Evolutionary conservation across 805 yeast genomes (phyloP).

Genomic region (Candida verbasci): DNA sequence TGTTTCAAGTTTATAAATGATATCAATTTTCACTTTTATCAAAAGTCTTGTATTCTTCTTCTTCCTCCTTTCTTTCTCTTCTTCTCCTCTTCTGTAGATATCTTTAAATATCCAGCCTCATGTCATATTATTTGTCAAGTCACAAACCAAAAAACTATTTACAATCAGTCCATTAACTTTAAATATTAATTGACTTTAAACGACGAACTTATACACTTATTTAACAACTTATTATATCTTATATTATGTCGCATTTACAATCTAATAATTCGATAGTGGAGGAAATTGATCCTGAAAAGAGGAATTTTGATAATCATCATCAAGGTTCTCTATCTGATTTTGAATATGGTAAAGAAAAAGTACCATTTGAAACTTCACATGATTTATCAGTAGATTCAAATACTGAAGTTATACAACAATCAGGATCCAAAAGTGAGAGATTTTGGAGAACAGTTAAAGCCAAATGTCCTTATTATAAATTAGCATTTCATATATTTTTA

Average conservation of each 20-base stretch:
- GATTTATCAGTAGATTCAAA: slow-evolving; percentile 3
- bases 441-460: slow-evolving; percentile 10
- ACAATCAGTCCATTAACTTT: slow-evolving; percentile 8
- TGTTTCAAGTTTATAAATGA: background rate
- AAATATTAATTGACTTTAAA: background rate
- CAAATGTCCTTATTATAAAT: slow-evolving; percentile 13
- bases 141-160: slow-evolving; percentile 8
- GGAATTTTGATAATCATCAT: background rate
- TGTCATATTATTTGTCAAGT: slow-evolving; percentile 8
- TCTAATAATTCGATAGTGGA: slow-evolving; percentile 6
- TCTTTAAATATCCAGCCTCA: slow-evolving; percentile 3
- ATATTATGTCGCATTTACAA: background rate
- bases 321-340: slow-evolving; percentile 5
- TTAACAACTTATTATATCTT: too few relatives aligned
- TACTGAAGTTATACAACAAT: background rate
- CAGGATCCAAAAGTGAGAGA: slow-evolving; percentile 1
- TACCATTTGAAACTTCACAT: background rate
- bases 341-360: slow-evolving; percentile 7
- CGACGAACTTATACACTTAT: too few relatives aligned
- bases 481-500: slow-evolving; percentile 18
- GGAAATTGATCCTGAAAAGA: slow-evolving; percentile 5
- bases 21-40: background rate
- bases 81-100: slow-evolving; percentile 4
- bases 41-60: too few relatives aligned
- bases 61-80: background rate